Evolutionary conservation across 768 basidiomycete species (phyloP).

Genomic region (Lyophyllum decastes): DNA sequence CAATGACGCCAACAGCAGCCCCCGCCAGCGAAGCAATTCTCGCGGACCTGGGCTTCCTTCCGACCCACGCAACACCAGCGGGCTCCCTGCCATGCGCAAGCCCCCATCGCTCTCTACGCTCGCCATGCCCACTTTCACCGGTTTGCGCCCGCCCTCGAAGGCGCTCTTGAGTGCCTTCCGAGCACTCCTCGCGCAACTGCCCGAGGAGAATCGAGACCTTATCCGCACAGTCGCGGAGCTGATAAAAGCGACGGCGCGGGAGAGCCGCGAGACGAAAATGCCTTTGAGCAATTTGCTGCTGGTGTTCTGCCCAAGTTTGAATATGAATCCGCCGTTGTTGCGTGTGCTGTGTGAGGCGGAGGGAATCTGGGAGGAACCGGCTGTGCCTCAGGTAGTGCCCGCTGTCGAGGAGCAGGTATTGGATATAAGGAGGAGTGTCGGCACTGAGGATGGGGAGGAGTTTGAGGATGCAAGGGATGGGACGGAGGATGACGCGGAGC

Average conservation of each 20-base stretch:
- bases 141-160: constrained; percentile 62
- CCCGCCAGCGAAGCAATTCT: constrained; percentile 13
- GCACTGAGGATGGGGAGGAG: constrained; percentile 21
- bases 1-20: constrained; percentile 20
- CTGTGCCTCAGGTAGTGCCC: constrained; percentile 17
- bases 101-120: constrained; percentile 81
- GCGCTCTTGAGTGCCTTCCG: constrained; percentile 58
- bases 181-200: constrained; percentile 66
- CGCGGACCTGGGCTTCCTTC: constrained; percentile 19
- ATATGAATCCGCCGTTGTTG: constrained; percentile 74
- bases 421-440: constrained; percentile 26
- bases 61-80: constrained; percentile 28
- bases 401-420: constrained; percentile 28
- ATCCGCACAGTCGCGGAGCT: constrained; percentile 80
- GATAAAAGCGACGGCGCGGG: constrained; percentile 71
- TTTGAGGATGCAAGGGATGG: constrained; percentile 29
- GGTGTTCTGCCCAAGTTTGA: constrained; percentile 86
- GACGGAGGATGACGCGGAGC: constrained; percentile 23
- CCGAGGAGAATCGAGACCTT: constrained; percentile 82
- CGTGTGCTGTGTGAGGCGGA: constrained; percentile 73
- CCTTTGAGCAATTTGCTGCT: constrained; percentile 85
- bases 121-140: constrained; percentile 67
- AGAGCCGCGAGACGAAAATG: constrained; percentile 84
- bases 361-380: constrained; percentile 56
- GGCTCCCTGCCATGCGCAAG: constrained; percentile 54